Conservation (phyloP, 2,329 filamentous ascomycete species). For the Paecilomyces niveus region DNA sequence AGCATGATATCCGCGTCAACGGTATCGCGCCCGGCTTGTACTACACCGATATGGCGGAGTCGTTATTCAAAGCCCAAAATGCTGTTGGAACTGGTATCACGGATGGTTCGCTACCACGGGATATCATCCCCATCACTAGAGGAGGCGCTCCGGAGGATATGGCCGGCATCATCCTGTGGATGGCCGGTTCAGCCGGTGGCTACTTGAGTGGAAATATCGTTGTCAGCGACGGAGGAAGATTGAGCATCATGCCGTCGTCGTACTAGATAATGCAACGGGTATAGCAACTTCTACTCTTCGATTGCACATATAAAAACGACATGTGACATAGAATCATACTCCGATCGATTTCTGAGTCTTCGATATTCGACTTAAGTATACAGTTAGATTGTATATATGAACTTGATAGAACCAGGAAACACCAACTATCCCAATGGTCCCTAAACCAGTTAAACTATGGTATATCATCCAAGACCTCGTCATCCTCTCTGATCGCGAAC, state of each 20-base stretch:
- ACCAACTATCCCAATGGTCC: neutral
- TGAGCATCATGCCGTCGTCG: slow-evolving; percentile 26
- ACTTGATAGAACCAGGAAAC: neutral
- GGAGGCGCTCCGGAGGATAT: slow-evolving; percentile 58
- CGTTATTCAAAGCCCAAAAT: slow-evolving; percentile 37
- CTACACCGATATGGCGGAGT: slow-evolving; percentile 54
- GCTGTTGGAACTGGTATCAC: slow-evolving; percentile 26
- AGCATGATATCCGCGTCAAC: slow-evolving; percentile 42
- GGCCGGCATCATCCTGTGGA: slow-evolving; percentile 57
- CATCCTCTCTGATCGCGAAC: neutral
- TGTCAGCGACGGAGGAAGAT: slow-evolving; percentile 56
- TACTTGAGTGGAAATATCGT: slow-evolving; percentile 60
- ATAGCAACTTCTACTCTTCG: neutral
- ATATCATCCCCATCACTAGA: slow-evolving; percentile 51
- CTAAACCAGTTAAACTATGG: neutral
- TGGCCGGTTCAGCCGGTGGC: slow-evolving; percentile 57
- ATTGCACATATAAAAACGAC: neutral
- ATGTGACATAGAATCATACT: neutral
- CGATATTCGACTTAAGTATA: neutral
- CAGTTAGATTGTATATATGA: neutral
- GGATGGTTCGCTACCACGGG: slow-evolving; percentile 35
- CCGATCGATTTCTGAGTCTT: neutral
- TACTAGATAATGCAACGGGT: neutral
- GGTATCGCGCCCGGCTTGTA: slow-evolving; percentile 49
- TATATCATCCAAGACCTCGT: neutral